Evolutionary conservation across 306 rosid species (phyloP), one percentile per base, ranked within the genome.

Genomic region (Prunus campanulata): DNA sequence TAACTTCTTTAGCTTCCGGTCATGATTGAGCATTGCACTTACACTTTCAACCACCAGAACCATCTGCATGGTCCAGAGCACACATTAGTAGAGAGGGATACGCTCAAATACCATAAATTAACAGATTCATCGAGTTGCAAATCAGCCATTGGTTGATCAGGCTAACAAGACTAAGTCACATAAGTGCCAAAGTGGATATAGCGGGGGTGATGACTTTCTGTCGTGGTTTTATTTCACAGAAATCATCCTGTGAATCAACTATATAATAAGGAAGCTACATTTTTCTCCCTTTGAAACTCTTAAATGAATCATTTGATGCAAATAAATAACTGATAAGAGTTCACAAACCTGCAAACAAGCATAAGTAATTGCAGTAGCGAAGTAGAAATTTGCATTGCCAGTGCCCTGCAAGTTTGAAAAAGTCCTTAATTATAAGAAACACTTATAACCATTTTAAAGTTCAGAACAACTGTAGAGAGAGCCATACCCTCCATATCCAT

Each of bases 401-500:
- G 97, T 94, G 20, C 98, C 97, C 98, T 94, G 95, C 77, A 85
- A 78, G 79, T 81, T 86, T 74, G 47, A 67, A 69, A 44, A 35
- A 24, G 55, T 49, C 70, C 63, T 16, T 56, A 75, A 52, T 35
- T 66, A 72, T 55, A 77, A 64, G 49, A 22, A 78, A 68, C 3
- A 46, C 20, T 14, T 50, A 47, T 18, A 61, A 22, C 1, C 50
- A 12, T 71, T 65, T 48, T 57, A 68, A 20, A 56, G 35, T 50
- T 78, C 32, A 80, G 69, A 81, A 50, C 57, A 79, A 77, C 56
- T 42, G 46, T 62, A 81, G 72, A 78, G 63, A 57, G 62, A 30
- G 60, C 46, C 90, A 77, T 91, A 94, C 98, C 92, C 97, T 85
- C 98, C 98, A 94, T 84, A 92, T 94, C 98, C 98, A 94, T 74